A percentile compares a stretch with the other conserved stretches of the same genome.
These are phyloP conservation scores for Saccharata proteae DNA, from an alignment of 2,329 filamentous ascomycete species.

Conservation along the genomic window DNA sequence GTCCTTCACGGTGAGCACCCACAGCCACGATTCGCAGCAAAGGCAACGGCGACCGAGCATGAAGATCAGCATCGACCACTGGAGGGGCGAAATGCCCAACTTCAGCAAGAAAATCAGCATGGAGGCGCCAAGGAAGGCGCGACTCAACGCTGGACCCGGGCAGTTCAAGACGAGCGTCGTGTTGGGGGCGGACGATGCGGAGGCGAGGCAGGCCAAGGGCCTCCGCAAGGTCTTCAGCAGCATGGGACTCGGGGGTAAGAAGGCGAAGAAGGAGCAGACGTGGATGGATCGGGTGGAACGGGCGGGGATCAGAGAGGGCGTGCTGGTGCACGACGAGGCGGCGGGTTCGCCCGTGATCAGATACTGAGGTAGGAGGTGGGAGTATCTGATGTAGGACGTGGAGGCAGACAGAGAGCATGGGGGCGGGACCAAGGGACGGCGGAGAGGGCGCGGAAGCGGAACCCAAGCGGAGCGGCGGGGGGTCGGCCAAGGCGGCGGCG, in stretches of 20 bases:
- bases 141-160: too few species aligned
- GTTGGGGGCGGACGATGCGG: conserved; percentile 15
- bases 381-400: not conserved
- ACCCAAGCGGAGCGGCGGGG: too few species aligned
- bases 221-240: conserved; percentile 23
- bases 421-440: too few species aligned
- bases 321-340: conserved; percentile 21
- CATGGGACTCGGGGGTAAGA: conserved; percentile 13
- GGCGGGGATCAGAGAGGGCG: conserved; percentile 27
- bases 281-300: conserved; percentile 32
- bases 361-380: conserved; percentile 14
- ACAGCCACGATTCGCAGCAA: conserved; percentile 9
- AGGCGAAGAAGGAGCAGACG: conserved; percentile 22
- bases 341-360: conserved; percentile 20
- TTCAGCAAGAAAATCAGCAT: conserved; percentile 22
- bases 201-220: conserved; percentile 13
- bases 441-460: too few species aligned
- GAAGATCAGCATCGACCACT: conserved; percentile 17
- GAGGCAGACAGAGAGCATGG: not conserved
- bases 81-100: conserved; percentile 13
- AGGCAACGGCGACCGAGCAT: conserved; percentile 11
- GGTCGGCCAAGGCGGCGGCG: too few species aligned
- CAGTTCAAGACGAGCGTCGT: conserved; percentile 19
- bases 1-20: conserved; percentile 7
- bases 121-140: conserved; percentile 11